Evolutionary conservation across 768 basidiomycete species (phyloP), one percentile per base, ranked within the genome.

Genomic region (Filobasidium floriforme): DNA sequence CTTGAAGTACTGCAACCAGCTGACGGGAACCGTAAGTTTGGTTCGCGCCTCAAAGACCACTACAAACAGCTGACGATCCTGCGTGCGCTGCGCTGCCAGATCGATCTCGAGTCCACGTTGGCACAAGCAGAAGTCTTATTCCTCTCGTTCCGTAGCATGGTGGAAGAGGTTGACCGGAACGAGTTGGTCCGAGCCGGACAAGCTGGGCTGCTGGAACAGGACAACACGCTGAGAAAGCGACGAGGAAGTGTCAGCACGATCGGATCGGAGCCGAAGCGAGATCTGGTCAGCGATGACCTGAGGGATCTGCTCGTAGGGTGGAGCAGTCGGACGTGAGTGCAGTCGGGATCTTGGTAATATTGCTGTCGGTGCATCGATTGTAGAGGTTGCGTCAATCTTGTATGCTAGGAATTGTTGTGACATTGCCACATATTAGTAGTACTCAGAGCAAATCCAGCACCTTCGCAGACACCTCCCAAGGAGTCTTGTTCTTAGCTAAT

Each of bases 111-210:
- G 76, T 86, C 88, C 0, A 94, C 96, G 22, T 84, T 99, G 10
- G 88, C 91, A 0, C 96, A 98, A 80, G 96, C 94, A 11, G 96
- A 99, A 79, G 92, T 98, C 18, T 83, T 99, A 24, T 98, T 90
- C 83, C 83, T 94, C 1, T 92, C 92, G 0, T 97, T 96, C 81
- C 82, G 87, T 14, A 88, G 89, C 73, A 80, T 96, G 24, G 87
- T 97, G 24, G 88, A 88, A 11, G 92, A 94, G 76, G 85, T 94
- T 71, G 92, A 96, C 76, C 85, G 88, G 41, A 85, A 88, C 59
- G 69, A 71, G 40, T n/a, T 60, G 12, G 44, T 65, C n/a, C 64
- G 64, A 26, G 44, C 59, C 18, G 64, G 57, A 1, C 28, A 29
- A 51, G 64, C 59, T 40, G 57, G 26, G 15, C 49, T 32, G 28